These are phyloP conservation scores for Aspergillus ellipticus DNA, from an alignment of 495 filamentous ascomycete species.

Conservation along the genomic window DNA sequence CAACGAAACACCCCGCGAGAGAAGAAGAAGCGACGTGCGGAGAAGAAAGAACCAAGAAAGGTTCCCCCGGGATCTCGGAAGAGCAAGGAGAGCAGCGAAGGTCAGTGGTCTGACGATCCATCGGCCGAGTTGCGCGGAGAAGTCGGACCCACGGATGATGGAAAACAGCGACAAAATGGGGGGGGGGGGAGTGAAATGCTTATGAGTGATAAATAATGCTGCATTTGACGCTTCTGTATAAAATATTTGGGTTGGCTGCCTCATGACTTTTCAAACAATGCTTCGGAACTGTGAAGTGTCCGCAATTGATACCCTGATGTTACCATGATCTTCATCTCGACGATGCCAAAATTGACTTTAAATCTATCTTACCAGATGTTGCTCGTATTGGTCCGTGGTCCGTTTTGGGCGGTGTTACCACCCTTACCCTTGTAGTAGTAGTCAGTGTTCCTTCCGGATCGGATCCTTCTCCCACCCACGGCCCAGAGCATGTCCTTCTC, in stretches of 20 bases:
- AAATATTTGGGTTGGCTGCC: neutral
- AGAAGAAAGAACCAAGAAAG: constrained; percentile 30
- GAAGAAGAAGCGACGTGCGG: constrained; percentile 26
- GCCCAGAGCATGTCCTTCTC: too few relatives aligned
- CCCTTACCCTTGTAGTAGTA: too few relatives aligned
- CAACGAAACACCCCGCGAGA: constrained; percentile 20
- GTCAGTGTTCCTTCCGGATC: too few relatives aligned
- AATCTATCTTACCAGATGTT: too few relatives aligned
- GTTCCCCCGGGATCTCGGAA: constrained; percentile 17
- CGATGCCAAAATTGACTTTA: too few relatives aligned
- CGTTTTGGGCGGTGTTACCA: too few relatives aligned
- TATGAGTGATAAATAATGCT: neutral
- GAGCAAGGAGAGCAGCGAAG: constrained; percentile 21
- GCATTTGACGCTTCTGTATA: neutral
- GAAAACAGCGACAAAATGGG: neutral
- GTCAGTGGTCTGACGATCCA: constrained; percentile 4
- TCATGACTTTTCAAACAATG: neutral
- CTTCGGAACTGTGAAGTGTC: neutral
- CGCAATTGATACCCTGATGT: neutral
- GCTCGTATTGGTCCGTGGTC: too few relatives aligned
- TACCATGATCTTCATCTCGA: too few relatives aligned
- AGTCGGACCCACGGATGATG: neutral
- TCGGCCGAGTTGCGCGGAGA: neutral
- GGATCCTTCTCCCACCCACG: too few relatives aligned
- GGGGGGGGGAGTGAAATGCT: neutral